Percentiles rank a stretch among this genome's conserved stretches.
Evolutionary conservation across 176 grass and related monocot genomes (phyloP).

Genomic region (Hordeum vulgare): MorexV3_pseudomolecules_assembly NC_058519.1:137711157-137711656

Average conservation of each 20-base stretch:
- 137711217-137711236: background rate
- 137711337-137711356: conserved; percentile 84
- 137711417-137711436: background rate
- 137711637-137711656: background rate
- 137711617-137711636: background rate
- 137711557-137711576: conserved; percentile 50
- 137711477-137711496: conserved; percentile 47
- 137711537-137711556: conserved; percentile 73
- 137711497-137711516: conserved; percentile 50
- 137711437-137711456: background rate
- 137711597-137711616: conserved; percentile 47
- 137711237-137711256: background rate
- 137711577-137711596: conserved; percentile 61
- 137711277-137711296: background rate
- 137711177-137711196: conserved; percentile 55
- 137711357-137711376: conserved; percentile 84
- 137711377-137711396: conserved; percentile 35
- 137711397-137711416: background rate
- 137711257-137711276: background rate
- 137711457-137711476: background rate
- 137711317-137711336: conserved; percentile 92
- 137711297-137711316: conserved; percentile 41
- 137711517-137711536: conserved; percentile 71
- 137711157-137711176: conserved; percentile 85
- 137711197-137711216: conserved; percentile 11